Evolutionary conservation across 2,329 filamentous ascomycete genomes (phyloP).

Genomic region (Aspergillus eucalypticola): DNA sequence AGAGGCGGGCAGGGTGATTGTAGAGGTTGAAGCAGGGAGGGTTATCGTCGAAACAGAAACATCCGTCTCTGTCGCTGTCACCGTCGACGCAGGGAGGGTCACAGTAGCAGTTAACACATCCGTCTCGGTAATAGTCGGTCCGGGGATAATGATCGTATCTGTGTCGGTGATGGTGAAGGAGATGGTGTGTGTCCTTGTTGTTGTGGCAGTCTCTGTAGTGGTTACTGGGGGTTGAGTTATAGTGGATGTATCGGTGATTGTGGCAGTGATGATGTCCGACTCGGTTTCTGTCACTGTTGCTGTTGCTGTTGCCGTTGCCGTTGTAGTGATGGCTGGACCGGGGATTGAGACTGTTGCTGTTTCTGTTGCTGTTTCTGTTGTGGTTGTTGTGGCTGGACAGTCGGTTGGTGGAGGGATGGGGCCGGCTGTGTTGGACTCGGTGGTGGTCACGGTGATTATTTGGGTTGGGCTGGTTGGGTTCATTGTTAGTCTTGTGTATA

Average conservation of each 20-base stretch:
- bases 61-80: background rate
- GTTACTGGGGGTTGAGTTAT: background rate
- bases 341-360: background rate
- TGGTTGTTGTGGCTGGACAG: background rate
- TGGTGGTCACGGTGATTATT: background rate
- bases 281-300: background rate
- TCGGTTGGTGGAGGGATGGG: background rate
- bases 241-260: background rate
- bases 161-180: background rate
- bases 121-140: constrained; percentile 30
- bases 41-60: too few relatives aligned
- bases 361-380: background rate
- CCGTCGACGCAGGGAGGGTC: background rate
- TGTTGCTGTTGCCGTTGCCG: background rate
- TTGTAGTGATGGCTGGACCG: background rate
- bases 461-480: background rate
- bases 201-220: background rate
- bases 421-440: background rate
- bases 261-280: background rate
- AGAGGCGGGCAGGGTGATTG: background rate
- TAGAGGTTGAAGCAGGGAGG: background rate
- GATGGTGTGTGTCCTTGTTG: background rate
- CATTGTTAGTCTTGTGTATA: background rate
- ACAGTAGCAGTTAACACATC: background rate
- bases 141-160: background rate